Evolutionary conservation across 306 rosid species (phyloP), one percentile per base, ranked within the genome.

Genomic region (Gastrolobium villosum): DNA sequence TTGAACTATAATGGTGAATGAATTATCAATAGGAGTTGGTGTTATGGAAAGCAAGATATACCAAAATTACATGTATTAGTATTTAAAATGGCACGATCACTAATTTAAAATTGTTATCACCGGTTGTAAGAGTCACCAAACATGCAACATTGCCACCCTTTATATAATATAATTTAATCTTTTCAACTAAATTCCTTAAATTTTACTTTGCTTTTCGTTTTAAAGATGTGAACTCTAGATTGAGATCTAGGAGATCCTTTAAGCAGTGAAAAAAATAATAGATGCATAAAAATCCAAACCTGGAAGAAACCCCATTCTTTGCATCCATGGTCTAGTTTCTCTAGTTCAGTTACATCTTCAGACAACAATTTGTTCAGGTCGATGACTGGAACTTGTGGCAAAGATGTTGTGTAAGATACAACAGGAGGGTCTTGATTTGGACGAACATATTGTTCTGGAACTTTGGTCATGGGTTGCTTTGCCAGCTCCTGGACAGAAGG

Each of bases 311-410:
- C 80, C 84, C 84, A 80, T 2, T 80, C 63, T 11, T 13, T 80
- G 65, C 90, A 87, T 10, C 90, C 90, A 14, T 26, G 39, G 54
- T 89, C 83, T 13, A 89, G 36, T 60, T 74, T 84, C 7, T 80
- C 43, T 65, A 89, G 53, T 70, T 87, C 89, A 37, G 65, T 36
- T 4, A 26, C 63, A 53, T 84, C 81, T 54, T 56, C 57, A 9
- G 78, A 65, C 3, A 82, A 53, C 72, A 89, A 54, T 54, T 75
- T 85, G 11, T 26, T 62, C 28, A 85, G n/a, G 75, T 89, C 88
- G 8, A 89, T 87, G 7, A 89, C 13, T 0, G 86, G 93, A 3
- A 83, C 41, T 78, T 80, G 80, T 15, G 78, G 74, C 7, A 75
- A 73, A 70, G 78, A 34, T 48, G 15, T 40, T 46, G 77, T 15